Percentiles rank a stretch among this genome's conserved stretches.
Conservation (phyloP, 169 alveolate species). For the Plasmodium knowlesi region DNA sequence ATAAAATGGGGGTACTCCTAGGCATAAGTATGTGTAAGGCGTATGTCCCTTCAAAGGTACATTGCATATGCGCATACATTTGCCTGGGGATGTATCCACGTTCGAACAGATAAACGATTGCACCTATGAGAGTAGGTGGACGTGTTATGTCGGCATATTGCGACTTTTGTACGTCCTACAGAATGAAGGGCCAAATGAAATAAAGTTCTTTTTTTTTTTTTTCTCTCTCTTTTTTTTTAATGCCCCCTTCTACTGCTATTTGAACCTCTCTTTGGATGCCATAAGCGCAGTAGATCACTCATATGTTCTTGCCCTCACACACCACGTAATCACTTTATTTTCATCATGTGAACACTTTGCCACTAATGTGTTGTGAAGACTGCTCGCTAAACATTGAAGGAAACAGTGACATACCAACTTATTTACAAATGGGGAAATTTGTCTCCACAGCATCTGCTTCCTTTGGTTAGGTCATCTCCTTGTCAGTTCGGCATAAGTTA, state of each 20-base stretch:
- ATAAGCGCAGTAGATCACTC: not conserved
- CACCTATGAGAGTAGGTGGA: not conserved
- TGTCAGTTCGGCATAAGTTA: not conserved
- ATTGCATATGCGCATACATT: not conserved
- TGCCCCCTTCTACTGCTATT: not conserved
- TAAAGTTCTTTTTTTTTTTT: no score
- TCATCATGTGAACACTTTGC: not conserved
- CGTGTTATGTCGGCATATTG: not conserved
- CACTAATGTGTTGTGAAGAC: not conserved
- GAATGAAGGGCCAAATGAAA: not conserved
- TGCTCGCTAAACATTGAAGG: not conserved
- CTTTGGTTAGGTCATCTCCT: not conserved
- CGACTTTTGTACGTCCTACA: not conserved
- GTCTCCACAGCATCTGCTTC: not conserved
- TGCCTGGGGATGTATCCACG: not conserved
- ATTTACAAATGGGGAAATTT: not conserved
- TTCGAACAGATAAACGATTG: not conserved
- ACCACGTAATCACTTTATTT: not conserved
- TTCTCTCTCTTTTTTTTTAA: no score
- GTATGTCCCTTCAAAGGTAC: not conserved
- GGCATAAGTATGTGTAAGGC: not conserved
- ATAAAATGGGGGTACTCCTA: not conserved
- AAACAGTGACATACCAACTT: not conserved
- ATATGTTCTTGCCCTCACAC: not conserved
- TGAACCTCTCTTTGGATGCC: not conserved